These are phyloP conservation scores for Thalia dealbata DNA, from an alignment of 176 grass and related monocot species.

Conservation along the genomic window DNA sequence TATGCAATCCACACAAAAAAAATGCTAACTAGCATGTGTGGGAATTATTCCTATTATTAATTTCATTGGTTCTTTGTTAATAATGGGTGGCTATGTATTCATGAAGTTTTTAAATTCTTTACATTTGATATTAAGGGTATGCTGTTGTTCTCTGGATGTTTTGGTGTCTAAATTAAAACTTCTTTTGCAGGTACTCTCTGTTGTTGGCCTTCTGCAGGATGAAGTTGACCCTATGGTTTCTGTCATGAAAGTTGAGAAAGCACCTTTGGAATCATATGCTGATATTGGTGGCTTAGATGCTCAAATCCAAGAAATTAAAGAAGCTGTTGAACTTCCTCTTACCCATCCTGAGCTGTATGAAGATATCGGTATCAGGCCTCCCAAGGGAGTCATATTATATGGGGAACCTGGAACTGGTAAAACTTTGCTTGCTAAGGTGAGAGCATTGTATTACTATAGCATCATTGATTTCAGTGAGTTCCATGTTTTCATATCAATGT, in stretches of 20 bases:
- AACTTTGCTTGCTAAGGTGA: conserved; percentile 12
- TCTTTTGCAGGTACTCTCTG: conserved; percentile 4
- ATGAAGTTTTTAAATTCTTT: neutral
- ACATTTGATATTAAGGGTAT: neutral
- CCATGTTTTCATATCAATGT: neutral
- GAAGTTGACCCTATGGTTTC: conserved; percentile 18
- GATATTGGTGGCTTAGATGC: conserved; percentile 20
- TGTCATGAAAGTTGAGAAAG: conserved; percentile 18
- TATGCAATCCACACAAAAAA: no score
- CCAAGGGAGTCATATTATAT: conserved; percentile 15
- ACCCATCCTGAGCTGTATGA: conserved; percentile 17
- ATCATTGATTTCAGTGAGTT: neutral
- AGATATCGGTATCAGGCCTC: conserved; percentile 9
- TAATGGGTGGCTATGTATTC: no score
- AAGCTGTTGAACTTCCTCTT: conserved; percentile 17
- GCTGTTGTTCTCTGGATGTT: neutral
- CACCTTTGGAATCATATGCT: conserved; percentile 14
- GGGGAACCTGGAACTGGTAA: conserved; percentile 13
- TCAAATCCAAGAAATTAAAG: conserved; percentile 18
- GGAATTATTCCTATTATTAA: no score
- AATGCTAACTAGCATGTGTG: no score
- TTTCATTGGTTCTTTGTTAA: no score
- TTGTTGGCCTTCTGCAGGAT: conserved; percentile 14
- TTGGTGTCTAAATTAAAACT: neutral
- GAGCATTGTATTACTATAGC: neutral